A percentile compares a stretch with the other conserved stretches of the same genome.
Evolutionary conservation across 257 asterid genomes (phyloP).

Genomic region (Solanum chilense): DNA sequence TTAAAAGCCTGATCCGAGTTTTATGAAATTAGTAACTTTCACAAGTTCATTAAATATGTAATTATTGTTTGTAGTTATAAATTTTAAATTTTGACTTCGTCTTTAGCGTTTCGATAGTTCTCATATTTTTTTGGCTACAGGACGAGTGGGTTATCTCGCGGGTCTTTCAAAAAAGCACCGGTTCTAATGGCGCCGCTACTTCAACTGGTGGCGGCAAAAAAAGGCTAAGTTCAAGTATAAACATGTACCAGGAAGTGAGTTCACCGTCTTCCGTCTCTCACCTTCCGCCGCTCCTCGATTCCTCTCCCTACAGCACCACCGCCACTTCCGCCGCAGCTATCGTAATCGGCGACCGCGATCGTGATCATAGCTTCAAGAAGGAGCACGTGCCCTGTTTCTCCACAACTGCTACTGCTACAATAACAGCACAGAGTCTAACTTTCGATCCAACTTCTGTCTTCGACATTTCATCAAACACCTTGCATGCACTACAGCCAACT

Average conservation of each 20-base stretch:
- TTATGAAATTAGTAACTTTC: background rate
- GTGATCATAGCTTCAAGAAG: slow-evolving; percentile 23
- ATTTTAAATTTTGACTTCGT: background rate
- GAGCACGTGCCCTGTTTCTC: slow-evolving; percentile 99
- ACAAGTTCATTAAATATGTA: too few relatives aligned
- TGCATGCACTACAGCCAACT: background rate
- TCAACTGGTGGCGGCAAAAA: slow-evolving; percentile 35
- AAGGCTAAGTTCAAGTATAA: slow-evolving; percentile 15
- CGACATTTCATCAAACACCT: slow-evolving; percentile 17
- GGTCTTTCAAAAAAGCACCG: slow-evolving; percentile 50
- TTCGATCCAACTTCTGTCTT: slow-evolving; percentile 28
- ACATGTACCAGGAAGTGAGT: slow-evolving; percentile 30
- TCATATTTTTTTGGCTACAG: slow-evolving; percentile 10
- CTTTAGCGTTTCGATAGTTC: background rate
- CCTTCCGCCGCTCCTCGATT: slow-evolving; percentile 66
- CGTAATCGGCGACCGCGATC: slow-evolving; percentile 7
- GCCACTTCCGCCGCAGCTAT: slow-evolving; percentile 14
- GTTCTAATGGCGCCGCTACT: slow-evolving; percentile 11
- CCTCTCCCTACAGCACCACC: slow-evolving; percentile 19
- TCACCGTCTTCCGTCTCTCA: slow-evolving; percentile 68
- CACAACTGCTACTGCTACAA: slow-evolving; percentile 22
- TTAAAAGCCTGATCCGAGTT: background rate
- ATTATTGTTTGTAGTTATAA: background rate
- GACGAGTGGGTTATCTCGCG: slow-evolving; percentile 97
- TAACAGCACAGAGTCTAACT: background rate